Evolutionary conservation across 306 rosid genomes (phyloP).

Genomic region (Echinosophora koreensis): DNA sequence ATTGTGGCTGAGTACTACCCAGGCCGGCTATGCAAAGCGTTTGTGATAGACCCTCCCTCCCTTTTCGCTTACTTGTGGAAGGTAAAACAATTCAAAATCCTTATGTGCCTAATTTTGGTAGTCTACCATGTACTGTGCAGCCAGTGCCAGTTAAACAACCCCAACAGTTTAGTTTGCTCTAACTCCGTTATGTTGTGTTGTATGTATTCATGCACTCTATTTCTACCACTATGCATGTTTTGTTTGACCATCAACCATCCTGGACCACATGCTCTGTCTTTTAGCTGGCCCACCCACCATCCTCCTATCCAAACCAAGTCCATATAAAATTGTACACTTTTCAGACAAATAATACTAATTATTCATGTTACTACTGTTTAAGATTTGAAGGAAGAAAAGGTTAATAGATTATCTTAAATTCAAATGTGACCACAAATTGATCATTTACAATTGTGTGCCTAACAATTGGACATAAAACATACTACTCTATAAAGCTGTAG

Average conservation of each 20-base stretch:
- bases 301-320: constrained; percentile 16
- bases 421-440: constrained; percentile 38
- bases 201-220: no score
- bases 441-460: background rate
- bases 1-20: constrained; percentile 85
- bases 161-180: constrained; percentile 16
- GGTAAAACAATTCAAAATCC: constrained; percentile 63
- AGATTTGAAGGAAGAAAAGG: constrained; percentile 13
- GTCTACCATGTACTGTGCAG: constrained; percentile 40
- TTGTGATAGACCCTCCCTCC: constrained; percentile 91
- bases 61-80: constrained; percentile 93
- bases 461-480: no score
- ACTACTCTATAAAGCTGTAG: no score
- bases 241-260: constrained; percentile 42
- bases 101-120: constrained; percentile 38
- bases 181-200: background rate
- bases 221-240: constrained; percentile 10
- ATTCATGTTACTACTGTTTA: constrained; percentile 19
- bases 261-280: constrained; percentile 42
- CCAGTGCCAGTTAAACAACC: constrained; percentile 38
- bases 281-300: constrained; percentile 36
- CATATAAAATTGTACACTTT: background rate
- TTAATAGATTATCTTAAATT: constrained; percentile 38
- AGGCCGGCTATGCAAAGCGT: constrained; percentile 69
- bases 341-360: background rate